Evolutionary conservation across 2,329 filamentous ascomycete genomes (phyloP), one percentile per base, ranked within the genome.

Genomic region (Bipolaris sorokiniana): DNA sequence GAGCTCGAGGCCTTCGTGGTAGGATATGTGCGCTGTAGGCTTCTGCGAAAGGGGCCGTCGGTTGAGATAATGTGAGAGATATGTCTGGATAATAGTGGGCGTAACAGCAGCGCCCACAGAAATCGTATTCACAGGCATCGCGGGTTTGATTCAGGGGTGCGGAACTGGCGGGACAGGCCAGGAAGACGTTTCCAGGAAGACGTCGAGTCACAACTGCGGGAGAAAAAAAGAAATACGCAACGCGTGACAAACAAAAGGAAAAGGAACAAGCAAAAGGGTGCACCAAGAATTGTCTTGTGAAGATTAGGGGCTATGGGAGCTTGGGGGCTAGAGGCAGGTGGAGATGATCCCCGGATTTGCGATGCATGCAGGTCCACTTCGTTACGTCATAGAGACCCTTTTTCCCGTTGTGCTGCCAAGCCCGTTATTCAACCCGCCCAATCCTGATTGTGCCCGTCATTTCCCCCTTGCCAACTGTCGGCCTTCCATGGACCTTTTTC

Each of bases 1-100:
- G 48, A 99, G 83, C 63, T 91, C 87, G 13, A 99, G 84, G 36
- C 93, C 94, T 79, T 97, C 91, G 73, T 98, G 91, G 79, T 99
- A 99, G 51, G 92, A 93, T 54, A 99, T 87, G 75, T 96, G 91
- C 1, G 90, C 90, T 1, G 91, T 96, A 0, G 94, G 94, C 62
- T 93, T 93, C 63, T 93, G 82, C 60, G 84, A 87, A 28, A 89
- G 82, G 1, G 87, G 84, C 70, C 90, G 90, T 63, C 90, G 88
- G 70, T 96, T 90, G 59, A 96, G 81, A 77, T 95, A 97, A 90
- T 98, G 95, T 56, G 88, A 89, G 67, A 98, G 82, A 62, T 94
- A 88, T 13, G 94, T 97, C 64, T 90, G 88, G 54, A 98, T 84
- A 45, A 96, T 90, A 3, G 90, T 92, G 11, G 95, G 94, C 61